Base-by-base conservation (phyloP, 2,329 filamentous ascomycete species). In the Hypomyces rosellus region DNA sequence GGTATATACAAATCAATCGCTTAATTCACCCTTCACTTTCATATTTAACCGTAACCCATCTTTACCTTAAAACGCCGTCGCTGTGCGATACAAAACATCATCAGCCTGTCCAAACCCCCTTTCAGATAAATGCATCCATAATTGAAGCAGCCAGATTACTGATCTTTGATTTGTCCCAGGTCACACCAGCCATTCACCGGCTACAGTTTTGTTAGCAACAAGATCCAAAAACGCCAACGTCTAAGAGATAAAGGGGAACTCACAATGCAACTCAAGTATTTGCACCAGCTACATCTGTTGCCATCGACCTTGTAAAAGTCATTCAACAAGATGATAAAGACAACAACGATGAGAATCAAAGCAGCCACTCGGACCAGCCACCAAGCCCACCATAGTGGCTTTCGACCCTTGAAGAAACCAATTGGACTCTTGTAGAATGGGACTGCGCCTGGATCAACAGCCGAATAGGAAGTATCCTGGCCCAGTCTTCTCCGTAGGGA, bases 381-480 rank as follows among this genome's bases (percentile, higher is more conserved):
- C 93, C 93, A 99, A 5, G 74, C 86, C 93, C 93, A 99, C 93
- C 93, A 99, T 7, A 96, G 76, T 18, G 88, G 86, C 66, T 95
- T 96, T 15, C 93, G 81, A 16, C 89, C 89, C 66, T 91, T 92
- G 73, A 97, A 97, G 70, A 96, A 96, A 5, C 82, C 84, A 4
- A 84, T 65, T 0, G 86, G 81, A 51, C 79, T 81, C 60, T 82
- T 81, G 50, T 81, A 64, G 57, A 86, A 82, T 1, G 73, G 66
- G 22, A 75, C 73, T 15, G 75, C 73, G 18, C 74, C 74, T 41
- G 75, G 72, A 34, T 69, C 70, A 54, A 92, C 86, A 3, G 81
- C 81, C 3, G 85, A 76, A 61, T 95, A 95, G 0, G 87, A 81
- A 1, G 83, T 78, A 18, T 86, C 82, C 42, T 82, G 74, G 13